Evolutionary conservation across 345 rosid genomes (phyloP), one percentile per base, ranked within the genome.

Genomic region (Pugionium cornutum): DNA sequence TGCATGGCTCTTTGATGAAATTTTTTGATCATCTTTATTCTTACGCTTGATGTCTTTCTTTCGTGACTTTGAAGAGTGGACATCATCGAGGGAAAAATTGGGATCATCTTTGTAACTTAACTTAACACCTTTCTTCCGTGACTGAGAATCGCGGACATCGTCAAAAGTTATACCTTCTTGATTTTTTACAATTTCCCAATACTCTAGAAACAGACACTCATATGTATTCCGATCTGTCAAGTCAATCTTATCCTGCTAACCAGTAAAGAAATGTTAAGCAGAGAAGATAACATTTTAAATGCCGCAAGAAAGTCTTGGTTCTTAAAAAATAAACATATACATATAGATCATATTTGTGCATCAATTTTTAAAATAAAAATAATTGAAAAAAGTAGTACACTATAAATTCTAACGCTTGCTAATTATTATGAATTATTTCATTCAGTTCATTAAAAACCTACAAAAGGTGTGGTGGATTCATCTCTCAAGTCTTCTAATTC

Each of bases 191-290:
- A 83, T 66, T 41, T 76, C 76, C 82, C 83, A 76, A 43, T 81
- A 84, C 51, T 78, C 85, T 49, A 62, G 68, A 76, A 81, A 79
- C 62, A 79, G 76, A 57, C 78, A 66, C 66, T 81, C 84, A 5
- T 31, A 47, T 4, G 84, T 78, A 18, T 79, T 39, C 18, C 40
- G 63, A 67, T 84, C 86, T 54, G 7, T 48, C 46, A 74, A 74
- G 65, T 74, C 62, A 29, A 74, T 36, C 35, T 59, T 67, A 18
- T 59, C 72, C 77, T 74, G 74, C 59, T 27, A 74, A 67, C 28
- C 29, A 47, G 28, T 11, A 54, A 39, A 53, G 31, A 33, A 62
- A 62, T 28, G 59, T 46, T 48, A 62, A 25, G 47, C 56, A 58
- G 35, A 66, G 53, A 39, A 34, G 32, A 9, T 9, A 30, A 6